Evolutionary conservation across 1,284 basidiomycete species (phyloP).

Genomic region (Malassezia slooffiae): DNA sequence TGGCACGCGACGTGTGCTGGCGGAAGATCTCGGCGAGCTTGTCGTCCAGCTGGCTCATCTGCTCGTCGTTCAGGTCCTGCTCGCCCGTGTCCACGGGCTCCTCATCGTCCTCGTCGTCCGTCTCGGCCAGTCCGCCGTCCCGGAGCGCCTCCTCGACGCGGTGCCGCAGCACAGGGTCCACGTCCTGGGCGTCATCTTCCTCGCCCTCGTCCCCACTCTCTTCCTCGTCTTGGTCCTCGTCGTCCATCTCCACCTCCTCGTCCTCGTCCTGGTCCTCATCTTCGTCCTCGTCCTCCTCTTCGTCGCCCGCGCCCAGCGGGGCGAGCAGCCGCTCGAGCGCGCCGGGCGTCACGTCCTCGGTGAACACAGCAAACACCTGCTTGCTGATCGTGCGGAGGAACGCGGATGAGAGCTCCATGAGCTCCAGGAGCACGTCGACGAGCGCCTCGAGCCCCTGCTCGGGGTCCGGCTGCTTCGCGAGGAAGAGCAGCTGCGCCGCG

Average conservation of each 20-base stretch:
- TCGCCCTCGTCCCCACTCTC: slow-evolving; percentile 48
- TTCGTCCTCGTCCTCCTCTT: slow-evolving; percentile 18
- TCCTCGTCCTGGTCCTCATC: slow-evolving; percentile 49
- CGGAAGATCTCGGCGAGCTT: slow-evolving; percentile 83
- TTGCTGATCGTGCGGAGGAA: slow-evolving; percentile 72
- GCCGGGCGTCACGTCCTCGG: slow-evolving; percentile 59
- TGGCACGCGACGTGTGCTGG: slow-evolving; percentile 51
- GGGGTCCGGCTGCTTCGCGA: slow-evolving; percentile 40
- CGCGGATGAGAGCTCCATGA: slow-evolving; percentile 71
- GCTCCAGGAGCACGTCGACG: slow-evolving; percentile 75
- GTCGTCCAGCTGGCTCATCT: slow-evolving; percentile 92
- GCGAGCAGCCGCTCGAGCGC: slow-evolving; percentile 73
- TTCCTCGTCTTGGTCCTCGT: slow-evolving; percentile 53
- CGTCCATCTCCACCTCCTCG: slow-evolving; percentile 2
- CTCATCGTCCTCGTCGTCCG: slow-evolving; percentile 47
- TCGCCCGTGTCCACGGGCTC: slow-evolving; percentile 48
- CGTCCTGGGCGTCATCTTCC: slow-evolving; percentile 51
- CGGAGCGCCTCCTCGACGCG: slow-evolving; percentile 69
- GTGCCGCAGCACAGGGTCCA: slow-evolving; percentile 56
- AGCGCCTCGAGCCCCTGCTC: slow-evolving; percentile 66
- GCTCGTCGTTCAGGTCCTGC: slow-evolving; percentile 57
- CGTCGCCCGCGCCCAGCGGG: slow-evolving; percentile 13
- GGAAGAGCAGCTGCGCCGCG: slow-evolving; percentile 31
- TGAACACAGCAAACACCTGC: slow-evolving; percentile 67
- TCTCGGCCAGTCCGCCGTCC: slow-evolving; percentile 59